Evolutionary conservation across 371 early-diverging fungal genomes (phyloP).

Genomic region (Zychaea mexicana): DNA sequence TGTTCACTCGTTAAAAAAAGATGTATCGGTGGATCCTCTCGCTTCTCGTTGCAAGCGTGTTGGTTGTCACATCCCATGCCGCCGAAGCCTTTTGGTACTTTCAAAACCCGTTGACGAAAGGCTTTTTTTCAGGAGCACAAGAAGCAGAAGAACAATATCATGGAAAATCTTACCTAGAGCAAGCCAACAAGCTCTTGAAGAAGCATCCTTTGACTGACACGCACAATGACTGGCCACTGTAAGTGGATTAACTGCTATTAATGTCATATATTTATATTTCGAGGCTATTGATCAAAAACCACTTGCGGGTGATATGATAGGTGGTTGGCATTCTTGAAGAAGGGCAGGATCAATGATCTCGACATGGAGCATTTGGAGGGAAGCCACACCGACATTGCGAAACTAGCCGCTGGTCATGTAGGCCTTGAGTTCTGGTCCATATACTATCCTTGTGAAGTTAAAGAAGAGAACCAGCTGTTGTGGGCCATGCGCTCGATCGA

Average conservation of each 20-base stretch:
- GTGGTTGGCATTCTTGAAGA: constrained; percentile 28
- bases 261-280: neutral
- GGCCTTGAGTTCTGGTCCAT: constrained; percentile 70
- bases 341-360: constrained; percentile 44
- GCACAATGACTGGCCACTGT: constrained; percentile 52
- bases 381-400: constrained; percentile 48
- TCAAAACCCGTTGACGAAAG: no score
- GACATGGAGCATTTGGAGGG: constrained; percentile 35
- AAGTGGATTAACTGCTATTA: neutral
- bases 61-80: neutral
- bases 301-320: constrained; percentile 15
- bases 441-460: constrained; percentile 46
- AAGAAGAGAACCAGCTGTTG: constrained; percentile 34
- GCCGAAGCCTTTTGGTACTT: neutral
- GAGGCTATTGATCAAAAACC: no score
- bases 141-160: neutral
- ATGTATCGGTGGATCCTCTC: neutral
- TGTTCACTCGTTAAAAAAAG: neutral
- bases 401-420: constrained; percentile 49
- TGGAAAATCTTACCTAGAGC: constrained; percentile 18
- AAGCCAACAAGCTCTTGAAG: constrained; percentile 28
- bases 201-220: constrained; percentile 44
- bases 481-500: constrained; percentile 62
- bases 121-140: neutral
- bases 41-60: neutral